phyloP scores from a whole-genome alignment of 306 rosid species.

The Rosa multiflora region DNA sequence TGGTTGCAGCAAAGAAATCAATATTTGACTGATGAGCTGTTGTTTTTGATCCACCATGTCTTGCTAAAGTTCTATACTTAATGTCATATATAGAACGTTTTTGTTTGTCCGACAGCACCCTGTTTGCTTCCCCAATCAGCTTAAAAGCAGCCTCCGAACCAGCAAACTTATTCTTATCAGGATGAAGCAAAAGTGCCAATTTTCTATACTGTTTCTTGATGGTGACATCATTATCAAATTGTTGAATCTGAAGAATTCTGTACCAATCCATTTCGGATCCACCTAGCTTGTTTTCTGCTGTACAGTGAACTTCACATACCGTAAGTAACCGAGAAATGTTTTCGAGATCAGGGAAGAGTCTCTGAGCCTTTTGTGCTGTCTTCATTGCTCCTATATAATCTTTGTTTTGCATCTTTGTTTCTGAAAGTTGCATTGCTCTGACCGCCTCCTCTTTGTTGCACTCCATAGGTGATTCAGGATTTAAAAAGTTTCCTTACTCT shows the following conservation, averaged over 20 bases:
- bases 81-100: constrained; percentile 51
- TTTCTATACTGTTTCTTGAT: constrained; percentile 79
- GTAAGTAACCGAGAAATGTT: constrained; percentile 62
- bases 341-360: constrained; percentile 64
- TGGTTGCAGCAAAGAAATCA: constrained; percentile 25
- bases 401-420: constrained; percentile 49
- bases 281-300: constrained; percentile 55
- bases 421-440: constrained; percentile 73
- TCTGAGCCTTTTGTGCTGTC: constrained; percentile 64
- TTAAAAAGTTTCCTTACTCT: constrained; percentile 25
- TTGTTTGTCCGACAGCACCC: constrained; percentile 55
- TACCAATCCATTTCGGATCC: constrained; percentile 82
- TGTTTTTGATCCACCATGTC: constrained; percentile 34
- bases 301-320: constrained; percentile 83
- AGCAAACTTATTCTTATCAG: constrained; percentile 80
- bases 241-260: constrained; percentile 61
- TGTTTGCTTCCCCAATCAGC: constrained; percentile 79
- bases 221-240: constrained; percentile 45
- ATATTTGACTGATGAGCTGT: constrained; percentile 38
- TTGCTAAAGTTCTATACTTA: constrained; percentile 30
- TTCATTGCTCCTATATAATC: constrained; percentile 76
- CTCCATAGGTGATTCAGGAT: constrained; percentile 57
- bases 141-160: constrained; percentile 99
- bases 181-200: constrained; percentile 85
- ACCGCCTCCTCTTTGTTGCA: constrained; percentile 92